Percentiles rank a stretch among this genome's conserved stretches.
phyloP scores from a whole-genome alignment of 1,284 basidiomycete genomes.

The Amylostereum areolatum region DNA sequence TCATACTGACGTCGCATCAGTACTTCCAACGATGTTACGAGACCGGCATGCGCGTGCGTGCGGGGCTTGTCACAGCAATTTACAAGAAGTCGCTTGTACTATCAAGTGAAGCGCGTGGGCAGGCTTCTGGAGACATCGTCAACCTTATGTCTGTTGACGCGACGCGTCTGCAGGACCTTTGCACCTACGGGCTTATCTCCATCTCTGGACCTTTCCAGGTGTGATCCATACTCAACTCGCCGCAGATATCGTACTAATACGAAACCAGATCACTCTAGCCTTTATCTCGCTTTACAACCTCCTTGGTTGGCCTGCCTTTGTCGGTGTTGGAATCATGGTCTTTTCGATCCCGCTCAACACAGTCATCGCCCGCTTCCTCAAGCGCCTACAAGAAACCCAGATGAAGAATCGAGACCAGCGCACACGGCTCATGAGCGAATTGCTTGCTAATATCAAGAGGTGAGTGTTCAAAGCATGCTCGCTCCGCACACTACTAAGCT shows the following conservation, averaged over 20 bases:
- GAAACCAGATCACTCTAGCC: slow-evolving; percentile 71
- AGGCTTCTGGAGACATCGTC: slow-evolving; percentile 87
- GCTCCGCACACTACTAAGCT: too few species aligned
- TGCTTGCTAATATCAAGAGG: slow-evolving; percentile 89
- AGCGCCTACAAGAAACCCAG: slow-evolving; percentile 78
- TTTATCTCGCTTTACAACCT: slow-evolving; percentile 87
- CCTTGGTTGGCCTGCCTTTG: slow-evolving; percentile 89
- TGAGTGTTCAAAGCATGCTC: slow-evolving; percentile 14
- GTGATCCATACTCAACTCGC: slow-evolving; percentile 5
- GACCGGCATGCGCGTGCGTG: slow-evolving; percentile 89
- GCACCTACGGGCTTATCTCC: slow-evolving; percentile 71
- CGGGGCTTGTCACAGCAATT: slow-evolving; percentile 80
- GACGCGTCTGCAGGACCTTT: slow-evolving; percentile 82
- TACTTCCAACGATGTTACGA: slow-evolving; percentile 81
- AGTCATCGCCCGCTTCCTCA: slow-evolving; percentile 68
- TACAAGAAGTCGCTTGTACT: slow-evolving; percentile 86
- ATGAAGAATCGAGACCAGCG: slow-evolving; percentile 88
- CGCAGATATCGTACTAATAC: neutral
- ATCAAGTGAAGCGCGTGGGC: slow-evolving; percentile 77
- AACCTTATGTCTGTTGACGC: slow-evolving; percentile 91
- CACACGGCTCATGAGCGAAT: slow-evolving; percentile 74
- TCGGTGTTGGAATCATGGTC: slow-evolving; percentile 90
- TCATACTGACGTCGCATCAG: slow-evolving; percentile 25
- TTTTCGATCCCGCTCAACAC: slow-evolving; percentile 80
- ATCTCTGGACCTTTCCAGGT: slow-evolving; percentile 70